These are phyloP conservation scores for Eustoma russellianum DNA, from an alignment of 257 asterid genomes.

Conservation along the genomic window DNA sequence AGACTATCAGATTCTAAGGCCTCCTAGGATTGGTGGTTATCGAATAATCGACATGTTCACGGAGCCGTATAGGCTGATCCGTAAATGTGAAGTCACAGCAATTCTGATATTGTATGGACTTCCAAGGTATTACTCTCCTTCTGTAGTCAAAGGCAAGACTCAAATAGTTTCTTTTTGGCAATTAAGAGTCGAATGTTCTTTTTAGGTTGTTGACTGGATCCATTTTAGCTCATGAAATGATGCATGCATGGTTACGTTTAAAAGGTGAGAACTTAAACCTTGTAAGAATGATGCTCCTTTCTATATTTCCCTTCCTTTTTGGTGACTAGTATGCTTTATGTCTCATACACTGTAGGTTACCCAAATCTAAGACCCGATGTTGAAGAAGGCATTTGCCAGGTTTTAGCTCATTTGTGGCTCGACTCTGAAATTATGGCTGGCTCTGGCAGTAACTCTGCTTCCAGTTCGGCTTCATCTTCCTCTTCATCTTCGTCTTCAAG, in stretches of 20 bases:
- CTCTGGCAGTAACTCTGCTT: conserved; percentile 40
- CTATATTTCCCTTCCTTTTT: no score
- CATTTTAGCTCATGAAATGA: conserved; percentile 97
- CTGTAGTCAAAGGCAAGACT: background rate
- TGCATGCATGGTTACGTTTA: conserved; percentile 97
- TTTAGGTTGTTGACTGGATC: conserved; percentile 83
- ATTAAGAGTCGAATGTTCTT: background rate
- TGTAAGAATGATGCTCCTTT: no score
- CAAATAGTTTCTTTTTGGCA: conserved; percentile 4
- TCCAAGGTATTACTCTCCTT: conserved; percentile 54
- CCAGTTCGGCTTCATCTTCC: conserved; percentile 36
- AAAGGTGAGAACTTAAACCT: conserved; percentile 41
- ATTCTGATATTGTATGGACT: conserved; percentile 90
- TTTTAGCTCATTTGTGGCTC: conserved; percentile 94
- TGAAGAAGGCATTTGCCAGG: conserved; percentile 99
- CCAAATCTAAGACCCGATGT: conserved; percentile 61
- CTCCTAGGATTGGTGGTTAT: conserved; percentile 80
- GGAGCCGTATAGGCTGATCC: conserved; percentile 69
- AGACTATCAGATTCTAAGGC: conserved; percentile 56
- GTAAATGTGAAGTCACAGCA: conserved; percentile 91
- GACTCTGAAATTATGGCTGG: conserved; percentile 71
- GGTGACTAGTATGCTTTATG: no score
- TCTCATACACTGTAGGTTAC: conserved; percentile 36
- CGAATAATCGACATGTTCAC: conserved; percentile 89
- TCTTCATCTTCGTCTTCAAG: conserved; percentile 49